Percentiles rank a stretch among this genome's conserved stretches.
These are phyloP conservation scores for Candida ovalis DNA, from an alignment of 805 yeast genomes.

Conservation along the genomic window DNA sequence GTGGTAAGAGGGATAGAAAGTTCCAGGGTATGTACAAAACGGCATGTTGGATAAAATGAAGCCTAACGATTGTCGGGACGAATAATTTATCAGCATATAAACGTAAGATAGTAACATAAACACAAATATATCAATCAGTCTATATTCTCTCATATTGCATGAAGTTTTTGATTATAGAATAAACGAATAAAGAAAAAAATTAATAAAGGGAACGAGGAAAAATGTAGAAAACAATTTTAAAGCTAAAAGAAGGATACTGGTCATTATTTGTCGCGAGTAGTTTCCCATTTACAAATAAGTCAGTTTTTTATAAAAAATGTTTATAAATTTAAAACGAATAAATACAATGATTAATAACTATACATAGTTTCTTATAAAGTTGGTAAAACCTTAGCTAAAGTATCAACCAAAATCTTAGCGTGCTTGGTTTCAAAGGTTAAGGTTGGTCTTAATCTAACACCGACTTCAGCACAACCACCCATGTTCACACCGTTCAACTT, in stretches of 20 bases:
- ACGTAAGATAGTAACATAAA: constrained; percentile 20
- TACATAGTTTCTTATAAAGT: constrained; percentile 16
- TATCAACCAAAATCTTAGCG: constrained; percentile 59
- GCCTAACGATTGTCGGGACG: constrained; percentile 14
- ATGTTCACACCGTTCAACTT: constrained; percentile 67
- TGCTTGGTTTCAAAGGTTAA: constrained; percentile 76
- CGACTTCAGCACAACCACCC: constrained; percentile 80
- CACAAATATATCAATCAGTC: constrained; percentile 26
- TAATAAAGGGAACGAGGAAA: background rate
- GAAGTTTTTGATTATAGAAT: background rate
- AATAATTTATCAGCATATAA: constrained; percentile 25
- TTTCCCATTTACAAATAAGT: background rate
- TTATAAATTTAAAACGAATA: too few species aligned
- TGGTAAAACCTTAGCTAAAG: constrained; percentile 35
- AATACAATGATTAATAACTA: background rate
- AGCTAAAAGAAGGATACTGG: too few species aligned
- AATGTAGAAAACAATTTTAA: too few species aligned
- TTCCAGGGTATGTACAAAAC: constrained; percentile 23
- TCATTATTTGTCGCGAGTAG: too few species aligned
- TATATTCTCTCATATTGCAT: constrained; percentile 29
- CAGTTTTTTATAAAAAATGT: background rate
- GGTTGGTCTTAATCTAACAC: constrained; percentile 80
- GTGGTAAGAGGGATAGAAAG: background rate
- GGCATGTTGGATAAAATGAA: constrained; percentile 17
- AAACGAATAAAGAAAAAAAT: background rate